Conservation (phyloP, 345 rosid species). For the Heritiera littoralis region DNA sequence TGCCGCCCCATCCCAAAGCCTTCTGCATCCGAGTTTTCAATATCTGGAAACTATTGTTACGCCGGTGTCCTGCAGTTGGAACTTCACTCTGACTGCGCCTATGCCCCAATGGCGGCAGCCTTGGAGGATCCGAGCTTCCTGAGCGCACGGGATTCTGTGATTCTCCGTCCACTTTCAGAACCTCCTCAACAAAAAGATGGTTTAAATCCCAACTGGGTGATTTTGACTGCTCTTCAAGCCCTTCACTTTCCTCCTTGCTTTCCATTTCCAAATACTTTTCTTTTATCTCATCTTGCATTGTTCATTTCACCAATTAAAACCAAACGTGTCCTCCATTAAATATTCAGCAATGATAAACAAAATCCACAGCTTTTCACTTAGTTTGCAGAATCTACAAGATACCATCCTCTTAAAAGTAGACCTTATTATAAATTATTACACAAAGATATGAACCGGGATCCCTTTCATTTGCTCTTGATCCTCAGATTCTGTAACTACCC, state of each 20-base stretch:
- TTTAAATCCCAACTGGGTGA: constrained; percentile 31
- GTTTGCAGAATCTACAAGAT: constrained; percentile 12
- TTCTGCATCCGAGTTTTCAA: constrained; percentile 76
- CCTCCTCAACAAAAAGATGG: constrained; percentile 47
- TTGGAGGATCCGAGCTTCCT: constrained; percentile 36
- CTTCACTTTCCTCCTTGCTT: constrained; percentile 48
- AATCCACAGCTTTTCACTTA: constrained; percentile 14
- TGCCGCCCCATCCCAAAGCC: constrained; percentile 84
- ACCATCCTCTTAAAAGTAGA: constrained; percentile 4
- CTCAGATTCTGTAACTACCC: constrained; percentile 18
- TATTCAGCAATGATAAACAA: constrained; percentile 6
- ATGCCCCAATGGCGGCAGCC: constrained; percentile 41
- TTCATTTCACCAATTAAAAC: constrained; percentile 32
- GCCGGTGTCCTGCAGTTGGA: constrained; percentile 41
- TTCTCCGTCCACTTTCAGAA: constrained; percentile 49
- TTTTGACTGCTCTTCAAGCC: constrained; percentile 42
- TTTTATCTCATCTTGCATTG: constrained; percentile 33
- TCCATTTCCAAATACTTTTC: constrained; percentile 41
- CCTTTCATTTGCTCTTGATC: constrained; percentile 21
- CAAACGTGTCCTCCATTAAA: constrained; percentile 26
- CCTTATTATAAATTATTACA: constrained; percentile 5
- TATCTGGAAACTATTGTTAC: constrained; percentile 66
- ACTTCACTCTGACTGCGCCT: constrained; percentile 75
- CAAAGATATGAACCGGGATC: constrained; percentile 12
- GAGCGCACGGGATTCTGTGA: constrained; percentile 35